Conservation (phyloP, 139 green algal species). For the Desmodesmus armatus region DNA sequence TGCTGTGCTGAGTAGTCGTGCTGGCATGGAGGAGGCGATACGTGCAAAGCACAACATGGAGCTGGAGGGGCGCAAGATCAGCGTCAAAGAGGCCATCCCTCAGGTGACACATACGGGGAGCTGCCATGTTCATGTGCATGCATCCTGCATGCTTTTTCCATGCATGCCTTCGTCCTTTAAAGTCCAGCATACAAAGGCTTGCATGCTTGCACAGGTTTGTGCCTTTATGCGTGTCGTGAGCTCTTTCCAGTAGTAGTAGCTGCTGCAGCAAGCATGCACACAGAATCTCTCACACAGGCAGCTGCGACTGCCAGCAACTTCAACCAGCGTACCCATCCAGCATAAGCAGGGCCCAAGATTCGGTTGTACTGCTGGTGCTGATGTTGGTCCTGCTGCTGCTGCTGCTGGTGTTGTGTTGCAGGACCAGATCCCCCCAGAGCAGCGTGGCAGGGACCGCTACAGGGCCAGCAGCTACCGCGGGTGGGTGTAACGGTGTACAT, state of each 20-base stretch:
- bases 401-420: neutral
- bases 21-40: conserved; percentile 41
- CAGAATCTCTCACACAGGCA: neutral
- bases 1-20: too few relatives aligned
- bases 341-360: too few relatives aligned
- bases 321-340: too few relatives aligned
- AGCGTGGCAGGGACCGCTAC: conserved; percentile 25
- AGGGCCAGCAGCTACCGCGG: neutral
- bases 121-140: too few relatives aligned
- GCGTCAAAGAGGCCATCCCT: conserved; percentile 42
- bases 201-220: neutral
- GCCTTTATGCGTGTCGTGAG: neutral
- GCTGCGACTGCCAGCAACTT: too few relatives aligned
- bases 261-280: neutral
- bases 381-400: neutral
- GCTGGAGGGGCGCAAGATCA: conserved; percentile 37
- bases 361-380: neutral
- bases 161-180: neutral
- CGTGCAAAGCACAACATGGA: conserved; percentile 44
- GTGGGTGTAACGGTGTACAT: neutral
- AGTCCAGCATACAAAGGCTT: neutral
- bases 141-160: neutral
- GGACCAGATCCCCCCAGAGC: conserved; percentile 23
- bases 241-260: neutral
- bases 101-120: conserved; percentile 10